Percentiles rank a stretch among this genome's conserved stretches.
Evolutionary conservation across 208 protist genomes (phyloP).

Genomic region (Trichomonas vaginalis): DNA sequence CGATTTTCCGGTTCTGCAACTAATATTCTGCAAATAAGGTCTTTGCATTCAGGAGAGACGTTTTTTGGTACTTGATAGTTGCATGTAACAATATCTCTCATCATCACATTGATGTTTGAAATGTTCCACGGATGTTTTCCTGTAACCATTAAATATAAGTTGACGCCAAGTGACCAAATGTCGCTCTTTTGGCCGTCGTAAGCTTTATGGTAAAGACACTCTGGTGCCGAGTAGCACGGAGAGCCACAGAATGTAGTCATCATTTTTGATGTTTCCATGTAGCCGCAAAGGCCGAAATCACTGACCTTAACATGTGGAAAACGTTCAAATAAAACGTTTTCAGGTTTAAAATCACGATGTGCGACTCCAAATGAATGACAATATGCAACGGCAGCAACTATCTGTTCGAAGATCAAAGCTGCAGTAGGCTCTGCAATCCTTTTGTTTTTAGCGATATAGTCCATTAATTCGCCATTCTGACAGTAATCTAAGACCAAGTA

Average conservation of each 20-base stretch:
- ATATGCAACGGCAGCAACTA: neutral
- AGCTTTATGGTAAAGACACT: neutral
- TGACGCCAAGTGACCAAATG: constrained; percentile 3
- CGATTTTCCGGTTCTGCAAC: neutral
- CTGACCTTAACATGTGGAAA: neutral
- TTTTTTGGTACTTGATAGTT: neutral
- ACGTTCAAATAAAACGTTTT: neutral
- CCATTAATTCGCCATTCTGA: neutral
- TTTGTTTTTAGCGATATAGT: neutral
- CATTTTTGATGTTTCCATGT: neutral
- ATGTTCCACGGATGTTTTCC: neutral
- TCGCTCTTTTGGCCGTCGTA: neutral
- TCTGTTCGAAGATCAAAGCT: neutral
- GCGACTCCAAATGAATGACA: constrained; percentile 4
- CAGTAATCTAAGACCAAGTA: constrained; percentile 7
- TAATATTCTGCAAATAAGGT: neutral
- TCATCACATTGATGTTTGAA: neutral
- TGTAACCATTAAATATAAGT: neutral
- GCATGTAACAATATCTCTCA: neutral
- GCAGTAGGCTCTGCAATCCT: neutral
- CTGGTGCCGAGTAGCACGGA: neutral
- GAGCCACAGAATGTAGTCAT: constrained; percentile 14
- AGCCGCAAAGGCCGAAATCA: neutral
- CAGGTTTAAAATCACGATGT: neutral
- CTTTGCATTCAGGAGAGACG: neutral